phyloP scores from a whole-genome alignment of 164 flowering plant species.

The Vitis labrusca region DNA sequence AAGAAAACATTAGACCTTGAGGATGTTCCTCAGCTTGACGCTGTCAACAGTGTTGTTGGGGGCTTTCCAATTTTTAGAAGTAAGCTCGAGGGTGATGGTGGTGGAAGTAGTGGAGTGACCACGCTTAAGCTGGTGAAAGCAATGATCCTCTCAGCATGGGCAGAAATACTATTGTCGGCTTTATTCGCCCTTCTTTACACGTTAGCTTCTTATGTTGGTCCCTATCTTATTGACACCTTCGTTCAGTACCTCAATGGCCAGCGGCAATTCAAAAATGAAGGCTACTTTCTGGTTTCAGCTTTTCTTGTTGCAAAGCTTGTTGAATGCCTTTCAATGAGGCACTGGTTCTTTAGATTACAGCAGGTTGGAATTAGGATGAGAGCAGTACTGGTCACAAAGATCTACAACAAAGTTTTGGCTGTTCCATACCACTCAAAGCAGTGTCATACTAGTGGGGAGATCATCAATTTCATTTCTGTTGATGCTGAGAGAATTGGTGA shows the following conservation, averaged over 20 bases:
- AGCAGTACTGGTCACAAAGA: conserved; percentile 30
- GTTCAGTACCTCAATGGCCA: conserved; percentile 21
- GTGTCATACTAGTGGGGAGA: conserved; percentile 47
- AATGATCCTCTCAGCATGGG: conserved; percentile 1
- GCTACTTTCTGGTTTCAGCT: conserved; percentile 16
- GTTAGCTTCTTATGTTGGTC: conserved; percentile 21
- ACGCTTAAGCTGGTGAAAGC: conserved; percentile 8
- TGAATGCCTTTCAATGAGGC: neutral
- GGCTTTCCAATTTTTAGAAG: conserved; percentile 30
- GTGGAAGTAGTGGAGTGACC: neutral
- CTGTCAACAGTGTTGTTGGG: conserved; percentile 24
- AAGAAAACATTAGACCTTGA: conserved; percentile 42
- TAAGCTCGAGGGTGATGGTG: conserved; percentile 27
- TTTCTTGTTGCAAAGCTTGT: conserved; percentile 29
- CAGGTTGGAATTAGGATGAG: conserved; percentile 1
- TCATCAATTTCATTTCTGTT: conserved; percentile 51
- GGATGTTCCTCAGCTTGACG: conserved; percentile 46
- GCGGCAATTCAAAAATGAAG: conserved; percentile 15
- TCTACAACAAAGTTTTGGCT: conserved; percentile 35
- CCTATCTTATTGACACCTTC: conserved; percentile 22
- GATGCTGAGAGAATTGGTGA: conserved; percentile 52
- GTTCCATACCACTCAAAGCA: conserved; percentile 33
- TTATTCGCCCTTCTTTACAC: conserved; percentile 22
- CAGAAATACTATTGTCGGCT: conserved; percentile 6
- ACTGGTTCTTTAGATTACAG: no score